Evolutionary conservation across 1,139 yeast genomes (phyloP).

Genomic region (Kodamaea fungicola): DNA sequence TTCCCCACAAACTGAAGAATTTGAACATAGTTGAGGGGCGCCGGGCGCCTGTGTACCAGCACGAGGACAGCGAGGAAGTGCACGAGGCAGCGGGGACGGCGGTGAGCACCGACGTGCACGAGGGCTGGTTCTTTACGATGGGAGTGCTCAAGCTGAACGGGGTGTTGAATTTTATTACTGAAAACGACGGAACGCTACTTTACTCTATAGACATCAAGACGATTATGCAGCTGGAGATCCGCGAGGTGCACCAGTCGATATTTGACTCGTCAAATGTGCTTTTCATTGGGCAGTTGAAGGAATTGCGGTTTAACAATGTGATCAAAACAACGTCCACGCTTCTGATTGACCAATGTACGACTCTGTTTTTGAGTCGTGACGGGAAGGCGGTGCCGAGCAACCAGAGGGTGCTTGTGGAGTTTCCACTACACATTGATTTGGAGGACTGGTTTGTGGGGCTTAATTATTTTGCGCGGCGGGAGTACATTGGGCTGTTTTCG

Average conservation of each 20-base stretch:
- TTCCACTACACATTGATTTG: slow-evolving; percentile 66
- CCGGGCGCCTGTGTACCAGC: slow-evolving; percentile 43
- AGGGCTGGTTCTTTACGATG: slow-evolving; percentile 75
- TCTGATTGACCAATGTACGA: slow-evolving; percentile 17
- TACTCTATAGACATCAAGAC: slow-evolving; percentile 58
- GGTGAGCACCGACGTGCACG: slow-evolving; percentile 23
- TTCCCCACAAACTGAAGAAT: slow-evolving; percentile 42
- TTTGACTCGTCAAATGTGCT: slow-evolving; percentile 58
- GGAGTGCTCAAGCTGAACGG: slow-evolving; percentile 73
- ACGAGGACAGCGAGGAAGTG: slow-evolving; percentile 14
- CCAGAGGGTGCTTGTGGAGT: slow-evolving; percentile 53
- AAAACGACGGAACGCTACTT: slow-evolving; percentile 63
- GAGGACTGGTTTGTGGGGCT: slow-evolving; percentile 85
- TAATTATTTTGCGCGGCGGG: slow-evolving; percentile 63
- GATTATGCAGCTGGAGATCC: slow-evolving; percentile 61
- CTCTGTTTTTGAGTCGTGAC: slow-evolving; percentile 30
- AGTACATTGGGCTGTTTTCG: slow-evolving; percentile 38
- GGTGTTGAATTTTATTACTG: slow-evolving; percentile 56
- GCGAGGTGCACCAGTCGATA: slow-evolving; percentile 66
- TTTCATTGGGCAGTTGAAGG: slow-evolving; percentile 55
- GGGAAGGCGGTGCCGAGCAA: slow-evolving; percentile 31
- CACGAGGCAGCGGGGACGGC: slow-evolving; percentile 4
- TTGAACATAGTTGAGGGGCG: slow-evolving; percentile 43
- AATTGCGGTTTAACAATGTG: slow-evolving; percentile 45
- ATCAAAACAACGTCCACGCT: slow-evolving; percentile 31